Base-by-base conservation (phyloP, 2,329 filamentous ascomycete genomes). In the Drechslerella stenobrocha region DNA sequence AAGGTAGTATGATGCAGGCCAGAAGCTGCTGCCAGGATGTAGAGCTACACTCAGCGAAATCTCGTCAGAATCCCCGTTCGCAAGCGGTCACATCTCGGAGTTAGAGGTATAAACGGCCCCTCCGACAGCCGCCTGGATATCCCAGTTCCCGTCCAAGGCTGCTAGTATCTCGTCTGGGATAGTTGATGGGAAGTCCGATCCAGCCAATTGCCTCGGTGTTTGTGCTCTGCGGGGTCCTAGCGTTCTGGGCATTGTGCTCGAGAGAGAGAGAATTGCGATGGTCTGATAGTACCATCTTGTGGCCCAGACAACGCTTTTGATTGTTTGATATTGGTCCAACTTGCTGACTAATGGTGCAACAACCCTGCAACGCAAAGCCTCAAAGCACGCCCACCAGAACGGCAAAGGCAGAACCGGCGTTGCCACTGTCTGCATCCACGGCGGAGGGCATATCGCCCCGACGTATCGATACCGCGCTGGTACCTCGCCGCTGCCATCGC, bases 321-420 rank as follows among this genome's bases (percentile, higher is more conserved):
- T n/a, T 8, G 9, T 50, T 46, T 50, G 30, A 37, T 28, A 58
- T 58, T 58, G 50, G 45, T 45, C n/a, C 23, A 58, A 50, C 28
- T 3, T 44, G 53, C 20, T 23, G 9, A 24, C 18, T 3, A 8
- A 13, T 50, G 45, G n/a, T 51, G 53, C 44, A 58, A 58, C 53
- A 26, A 58, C 53, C 34, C 32, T 26, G 34, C 53, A 58, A 58
- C 53, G 24, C 53, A 57, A 28, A n/a, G n/a, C n/a, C n/a, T n/a
- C n/a, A n/a, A n/a, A n/a, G n/a, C n/a, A n/a, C n/a, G n/a, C n/a
- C n/a, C n/a, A n/a, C n/a, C n/a, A n/a, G n/a, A n/a, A n/a, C n/a
- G n/a, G n/a, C n/a, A n/a, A n/a, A n/a, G n/a, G n/a, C n/a, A n/a
- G n/a, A n/a, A n/a, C n/a, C n/a, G n/a, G n/a, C n/a, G n/a, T n/a